Base-by-base conservation (phyloP, 257 asterid genomes). In the Sherardia arvensis region DNA sequence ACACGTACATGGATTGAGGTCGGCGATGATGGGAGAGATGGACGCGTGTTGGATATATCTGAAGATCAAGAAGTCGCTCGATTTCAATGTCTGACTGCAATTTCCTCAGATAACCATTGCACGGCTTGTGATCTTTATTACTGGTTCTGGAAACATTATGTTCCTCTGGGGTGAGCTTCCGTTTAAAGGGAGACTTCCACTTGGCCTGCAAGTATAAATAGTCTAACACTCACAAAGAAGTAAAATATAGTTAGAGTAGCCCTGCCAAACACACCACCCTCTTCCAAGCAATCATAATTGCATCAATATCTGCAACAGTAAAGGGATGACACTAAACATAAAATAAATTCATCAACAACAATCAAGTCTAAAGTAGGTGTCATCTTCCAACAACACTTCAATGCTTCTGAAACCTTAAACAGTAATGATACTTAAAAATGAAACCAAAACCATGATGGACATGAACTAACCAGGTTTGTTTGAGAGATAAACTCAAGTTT, bases 111-210 rank as follows among this genome's bases (percentile, higher is more conserved):
- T 80, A 84, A 53, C 79, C 85, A 36, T 32, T 73, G 30, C 91
- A 84, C 47, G 79, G 83, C 61, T 69, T 69, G 75, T 87, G 87
- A 53, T 79, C 78, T 17, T n/a, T 54, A 27, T 61, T 60, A 11
- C 5, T 11, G 23, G 54, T 4, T 34, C 20, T 22, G 17, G 10
- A 66, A 18, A 27, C 36, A 49, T 34, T 36, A 7, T 33, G 69
- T 40, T 68, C 77, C 11, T 72, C 76, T 1, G 77, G 76, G 48
- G 28, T 30, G 38, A 62, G 66, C 62, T 74, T 82, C 71, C 89
- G 70, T 21, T 61, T 64, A 59, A 77, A 72, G 25, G 83, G 87
- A 18, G 91, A 75, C 57, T 78, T 83, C 95, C 95, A 87, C 64
- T 87, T 87, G 0, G 95, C 85, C 66, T 77, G 78, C 79, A 84